Percentiles rank a stretch among this genome's conserved stretches.
Evolutionary conservation across 2,329 filamentous ascomycete genomes (phyloP).

Genomic region (Neopestalotiopsis sp.): DNA sequence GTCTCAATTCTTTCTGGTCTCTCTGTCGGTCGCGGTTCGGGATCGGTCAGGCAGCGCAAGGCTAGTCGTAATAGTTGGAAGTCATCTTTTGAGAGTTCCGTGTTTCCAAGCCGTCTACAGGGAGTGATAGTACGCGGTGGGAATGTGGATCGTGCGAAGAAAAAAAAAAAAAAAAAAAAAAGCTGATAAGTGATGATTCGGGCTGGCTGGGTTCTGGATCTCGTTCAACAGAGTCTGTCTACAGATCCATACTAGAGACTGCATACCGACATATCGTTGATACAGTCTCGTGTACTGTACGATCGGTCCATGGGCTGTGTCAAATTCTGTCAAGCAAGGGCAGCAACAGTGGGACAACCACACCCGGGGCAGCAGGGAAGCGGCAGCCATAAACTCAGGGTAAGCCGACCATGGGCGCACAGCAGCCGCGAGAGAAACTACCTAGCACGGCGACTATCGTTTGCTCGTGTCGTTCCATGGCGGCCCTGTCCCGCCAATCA

Average conservation of each 20-base stretch:
- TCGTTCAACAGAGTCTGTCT: background rate
- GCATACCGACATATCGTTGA: background rate
- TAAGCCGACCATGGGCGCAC: conserved; percentile 6
- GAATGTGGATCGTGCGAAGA: background rate
- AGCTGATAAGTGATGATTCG: background rate
- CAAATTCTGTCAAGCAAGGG: conserved; percentile 14
- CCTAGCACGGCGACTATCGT: background rate
- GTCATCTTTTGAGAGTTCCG: background rate
- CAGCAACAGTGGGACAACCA: background rate
- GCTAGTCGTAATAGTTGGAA: background rate
- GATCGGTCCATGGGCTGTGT: background rate
- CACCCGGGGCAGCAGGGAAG: conserved; percentile 8
- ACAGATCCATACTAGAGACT: background rate
- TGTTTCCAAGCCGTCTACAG: background rate
- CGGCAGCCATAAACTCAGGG: conserved; percentile 10
- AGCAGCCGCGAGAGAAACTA: background rate
- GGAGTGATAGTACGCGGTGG: background rate
- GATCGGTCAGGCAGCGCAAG: background rate
- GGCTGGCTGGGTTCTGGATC: background rate
- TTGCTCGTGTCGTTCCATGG: background rate
- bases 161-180: background rate
- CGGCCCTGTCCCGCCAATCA: conserved; percentile 3
- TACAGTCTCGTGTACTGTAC: background rate
- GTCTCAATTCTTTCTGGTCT: background rate
- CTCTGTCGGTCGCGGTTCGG: background rate